Conservation (phyloP, 1,139 yeast species). For the Eremothecium coryli region DNA sequence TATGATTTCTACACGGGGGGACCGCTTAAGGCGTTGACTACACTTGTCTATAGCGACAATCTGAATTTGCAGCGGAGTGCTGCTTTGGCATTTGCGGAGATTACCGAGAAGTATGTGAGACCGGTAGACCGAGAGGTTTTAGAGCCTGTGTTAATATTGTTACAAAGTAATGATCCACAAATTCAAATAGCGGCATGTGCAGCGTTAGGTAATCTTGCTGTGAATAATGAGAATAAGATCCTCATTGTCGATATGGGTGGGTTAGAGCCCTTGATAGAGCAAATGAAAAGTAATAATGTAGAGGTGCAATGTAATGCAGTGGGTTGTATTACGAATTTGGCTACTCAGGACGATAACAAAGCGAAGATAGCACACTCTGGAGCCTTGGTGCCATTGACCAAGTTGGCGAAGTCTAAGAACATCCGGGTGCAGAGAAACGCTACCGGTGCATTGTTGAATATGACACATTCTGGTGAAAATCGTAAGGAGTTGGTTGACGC, state of each 20-base stretch:
- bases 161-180: slow-evolving; percentile 84
- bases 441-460: slow-evolving; percentile 91
- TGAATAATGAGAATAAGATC: slow-evolving; percentile 86
- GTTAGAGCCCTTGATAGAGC: slow-evolving; percentile 87
- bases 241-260: slow-evolving; percentile 98
- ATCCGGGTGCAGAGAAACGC: slow-evolving; percentile 96
- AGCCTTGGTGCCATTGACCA: slow-evolving; percentile 89
- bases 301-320: slow-evolving; percentile 99
- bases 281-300: slow-evolving; percentile 93
- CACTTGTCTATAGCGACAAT: slow-evolving; percentile 89
- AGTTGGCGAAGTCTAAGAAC: slow-evolving; percentile 87
- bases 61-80: slow-evolving; percentile 94
- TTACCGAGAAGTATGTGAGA: slow-evolving; percentile 89
- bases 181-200: slow-evolving; percentile 99
- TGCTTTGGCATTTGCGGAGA: slow-evolving; percentile 96
- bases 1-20: slow-evolving; percentile 88
- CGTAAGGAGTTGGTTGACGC: slow-evolving; percentile 95
- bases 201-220: slow-evolving; percentile 94
- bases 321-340: slow-evolving; percentile 95
- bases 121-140: slow-evolving; percentile 85
- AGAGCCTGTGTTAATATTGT: slow-evolving; percentile 81
- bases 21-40: slow-evolving; percentile 79
- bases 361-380: slow-evolving; percentile 93
- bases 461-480: slow-evolving; percentile 97
- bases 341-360: slow-evolving; percentile 97